These are phyloP conservation scores for Acer campestre DNA, from an alignment of 345 rosid genomes.

Conservation along the genomic window DNA sequence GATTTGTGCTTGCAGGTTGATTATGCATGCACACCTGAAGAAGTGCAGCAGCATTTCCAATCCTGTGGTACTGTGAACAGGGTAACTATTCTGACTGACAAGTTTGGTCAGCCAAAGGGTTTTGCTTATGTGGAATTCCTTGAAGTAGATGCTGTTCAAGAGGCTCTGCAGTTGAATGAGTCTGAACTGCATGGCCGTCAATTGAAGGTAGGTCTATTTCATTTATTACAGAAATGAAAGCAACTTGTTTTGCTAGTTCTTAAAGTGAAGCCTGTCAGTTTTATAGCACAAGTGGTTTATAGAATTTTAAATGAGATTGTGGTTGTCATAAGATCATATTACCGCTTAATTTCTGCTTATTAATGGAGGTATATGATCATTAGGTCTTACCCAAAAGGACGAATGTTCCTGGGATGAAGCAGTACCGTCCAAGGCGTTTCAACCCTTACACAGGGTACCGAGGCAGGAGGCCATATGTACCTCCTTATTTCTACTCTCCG, in stretches of 20 bases:
- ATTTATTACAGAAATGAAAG: not conserved
- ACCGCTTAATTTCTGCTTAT: not conserved
- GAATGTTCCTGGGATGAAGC: constrained; percentile 96
- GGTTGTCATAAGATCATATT: not conserved
- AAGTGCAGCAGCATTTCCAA: constrained; percentile 97
- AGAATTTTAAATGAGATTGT: not conserved
- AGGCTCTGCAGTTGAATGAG: constrained; percentile 80
- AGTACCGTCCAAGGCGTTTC: constrained; percentile 70
- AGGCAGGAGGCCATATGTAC: constrained; percentile 67
- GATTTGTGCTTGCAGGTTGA: constrained; percentile 62
- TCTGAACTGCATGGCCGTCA: constrained; percentile 97
- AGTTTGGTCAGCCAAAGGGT: constrained; percentile 95
- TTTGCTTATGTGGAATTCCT: constrained; percentile 95
- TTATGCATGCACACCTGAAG: constrained; percentile 96
- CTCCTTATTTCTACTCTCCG: constrained; percentile 84
- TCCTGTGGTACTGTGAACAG: constrained; percentile 94
- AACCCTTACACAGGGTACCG: constrained; percentile 73
- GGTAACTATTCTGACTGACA: constrained; percentile 92
- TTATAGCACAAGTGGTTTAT: not conserved
- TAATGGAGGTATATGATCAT: not conserved
- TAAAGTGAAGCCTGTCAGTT: not conserved
- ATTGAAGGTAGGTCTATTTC: constrained; percentile 54
- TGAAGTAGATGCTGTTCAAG: constrained; percentile 83
- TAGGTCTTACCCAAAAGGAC: constrained; percentile 90
- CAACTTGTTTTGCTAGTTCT: not conserved